Conservation (phyloP, 371 early-diverging fungal species). For the Actinomortierella wolfii region DNA sequence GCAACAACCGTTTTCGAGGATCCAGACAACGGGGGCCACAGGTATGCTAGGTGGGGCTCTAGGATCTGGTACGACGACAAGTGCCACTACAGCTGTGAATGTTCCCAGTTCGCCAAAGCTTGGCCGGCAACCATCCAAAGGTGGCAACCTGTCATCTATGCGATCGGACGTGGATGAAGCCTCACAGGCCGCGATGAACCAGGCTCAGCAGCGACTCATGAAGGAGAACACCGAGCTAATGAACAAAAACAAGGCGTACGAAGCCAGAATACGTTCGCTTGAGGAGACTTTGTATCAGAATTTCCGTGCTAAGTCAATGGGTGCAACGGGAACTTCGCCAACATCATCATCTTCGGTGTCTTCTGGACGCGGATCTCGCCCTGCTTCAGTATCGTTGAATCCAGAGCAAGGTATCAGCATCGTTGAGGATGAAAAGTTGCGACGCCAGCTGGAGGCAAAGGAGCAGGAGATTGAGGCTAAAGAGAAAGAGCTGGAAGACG, state of each 20-base stretch:
- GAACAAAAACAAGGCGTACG: conserved; percentile 53
- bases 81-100: conserved; percentile 9
- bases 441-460: conserved; percentile 10
- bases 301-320: conserved; percentile 21
- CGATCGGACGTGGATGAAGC: no score
- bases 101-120: conserved; percentile 28
- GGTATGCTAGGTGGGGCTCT: conserved; percentile 10
- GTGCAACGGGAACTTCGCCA: no score
- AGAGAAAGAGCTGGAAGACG: conserved; percentile 14
- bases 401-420: no score
- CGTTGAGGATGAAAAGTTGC: no score
- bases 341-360: no score
- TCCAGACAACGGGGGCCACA: conserved; percentile 12
- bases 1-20: conserved; percentile 24
- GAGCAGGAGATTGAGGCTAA: conserved; percentile 19
- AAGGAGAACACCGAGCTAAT: conserved; percentile 45
- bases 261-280: conserved; percentile 50
- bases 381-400: no score
- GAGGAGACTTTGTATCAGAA: conserved; percentile 52
- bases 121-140: conserved; percentile 28
- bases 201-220: conserved; percentile 16
- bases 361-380: no score
- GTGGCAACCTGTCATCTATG: conserved; percentile 2
- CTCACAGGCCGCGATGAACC: conserved; percentile 4
- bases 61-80: conserved; percentile 10